These are phyloP conservation scores for Phytopythium litorale DNA, from an alignment of 352 stramenopile genomes.

Conservation along the genomic window DNA sequence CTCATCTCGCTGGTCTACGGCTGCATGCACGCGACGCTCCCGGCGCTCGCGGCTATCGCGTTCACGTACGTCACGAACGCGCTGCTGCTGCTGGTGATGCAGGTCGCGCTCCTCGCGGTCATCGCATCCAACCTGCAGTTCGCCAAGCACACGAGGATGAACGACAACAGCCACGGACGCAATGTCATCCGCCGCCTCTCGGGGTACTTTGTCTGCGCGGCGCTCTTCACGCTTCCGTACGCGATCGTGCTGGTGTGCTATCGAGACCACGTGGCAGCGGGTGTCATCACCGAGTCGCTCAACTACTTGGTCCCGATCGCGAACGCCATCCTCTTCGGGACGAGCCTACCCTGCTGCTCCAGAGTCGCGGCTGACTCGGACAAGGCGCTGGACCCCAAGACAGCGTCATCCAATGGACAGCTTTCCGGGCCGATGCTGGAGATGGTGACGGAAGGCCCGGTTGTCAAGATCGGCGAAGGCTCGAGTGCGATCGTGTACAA, in stretches of 20 bases:
- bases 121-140: constrained; percentile 50
- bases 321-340: constrained; percentile 66
- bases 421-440: constrained; percentile 24
- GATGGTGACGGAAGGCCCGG: constrained; percentile 56
- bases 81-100: constrained; percentile 37
- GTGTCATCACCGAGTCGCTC: constrained; percentile 42
- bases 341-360: constrained; percentile 47
- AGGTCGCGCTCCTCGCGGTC: constrained; percentile 32
- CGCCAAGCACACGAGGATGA: constrained; percentile 45
- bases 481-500: constrained; percentile 67
- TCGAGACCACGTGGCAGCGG: constrained; percentile 20
- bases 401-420: constrained; percentile 14
- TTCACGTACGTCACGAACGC: constrained; percentile 44
- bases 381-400: constrained; percentile 6
- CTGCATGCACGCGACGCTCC: constrained; percentile 43
- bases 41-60: constrained; percentile 11
- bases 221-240: constrained; percentile 51
- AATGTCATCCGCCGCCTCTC: constrained; percentile 55
- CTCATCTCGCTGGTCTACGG: constrained; percentile 47
- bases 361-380: neutral
- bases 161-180: constrained; percentile 43
- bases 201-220: constrained; percentile 50
- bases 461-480: constrained; percentile 63
- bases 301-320: constrained; percentile 56
- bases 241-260: constrained; percentile 33